Conservation (phyloP, 1,139 yeast species). For the Diutina mesorugosa region DNA sequence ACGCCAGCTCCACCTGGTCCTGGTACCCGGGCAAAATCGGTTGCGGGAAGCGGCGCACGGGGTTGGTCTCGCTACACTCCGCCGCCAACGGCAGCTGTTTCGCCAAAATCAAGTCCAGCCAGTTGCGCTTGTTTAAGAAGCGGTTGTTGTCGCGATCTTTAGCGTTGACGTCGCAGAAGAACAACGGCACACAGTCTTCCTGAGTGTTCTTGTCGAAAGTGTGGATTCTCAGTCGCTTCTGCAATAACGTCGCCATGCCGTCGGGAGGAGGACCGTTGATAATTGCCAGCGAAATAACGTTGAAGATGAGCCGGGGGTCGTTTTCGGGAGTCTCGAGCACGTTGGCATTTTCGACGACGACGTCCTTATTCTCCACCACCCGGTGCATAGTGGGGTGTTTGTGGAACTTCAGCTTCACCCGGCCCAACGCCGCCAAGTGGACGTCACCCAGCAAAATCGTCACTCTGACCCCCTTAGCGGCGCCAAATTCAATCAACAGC, state of each 20-base stretch:
- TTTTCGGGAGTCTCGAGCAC: constrained; percentile 39
- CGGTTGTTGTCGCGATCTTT: constrained; percentile 36
- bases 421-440: constrained; percentile 74
- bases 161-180: constrained; percentile 51
- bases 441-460: constrained; percentile 90
- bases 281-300: constrained; percentile 80
- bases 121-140: constrained; percentile 72
- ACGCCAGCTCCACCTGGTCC: constrained; percentile 8
- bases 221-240: constrained; percentile 58
- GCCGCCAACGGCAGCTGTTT: constrained; percentile 11
- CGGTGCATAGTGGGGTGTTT: constrained; percentile 20
- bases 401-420: constrained; percentile 52
- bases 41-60: background rate
- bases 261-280: constrained; percentile 89
- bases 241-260: constrained; percentile 60
- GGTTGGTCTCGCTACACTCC: background rate
- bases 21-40: constrained; percentile 13
- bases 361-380: constrained; percentile 11
- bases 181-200: constrained; percentile 73
- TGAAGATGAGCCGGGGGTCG: constrained; percentile 71
- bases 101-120: constrained; percentile 38
- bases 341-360: constrained; percentile 19
- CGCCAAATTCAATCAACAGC: constrained; percentile 49
- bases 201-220: constrained; percentile 49
- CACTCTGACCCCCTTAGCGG: constrained; percentile 50